Evolutionary conservation across 2,329 filamentous ascomycete species (phyloP).

Genomic region (Scedosporium minutisporum): DNA sequence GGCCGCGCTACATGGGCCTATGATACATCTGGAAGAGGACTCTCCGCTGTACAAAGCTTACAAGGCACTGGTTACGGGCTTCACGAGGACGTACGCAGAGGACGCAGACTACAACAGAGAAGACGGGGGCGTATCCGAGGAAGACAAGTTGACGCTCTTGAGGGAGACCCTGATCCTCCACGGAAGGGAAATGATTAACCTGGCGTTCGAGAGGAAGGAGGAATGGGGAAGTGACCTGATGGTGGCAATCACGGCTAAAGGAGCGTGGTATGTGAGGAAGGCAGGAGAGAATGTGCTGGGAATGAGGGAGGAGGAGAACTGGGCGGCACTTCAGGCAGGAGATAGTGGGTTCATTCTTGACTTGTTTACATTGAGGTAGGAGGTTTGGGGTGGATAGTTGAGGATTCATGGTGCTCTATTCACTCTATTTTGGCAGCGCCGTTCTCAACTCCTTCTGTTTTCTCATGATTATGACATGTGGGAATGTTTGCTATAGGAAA

Average conservation of each 20-base stretch:
- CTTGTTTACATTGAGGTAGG: not conserved
- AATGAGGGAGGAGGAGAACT: conserved; percentile 10
- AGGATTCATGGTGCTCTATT: not conserved
- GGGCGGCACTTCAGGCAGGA: conserved; percentile 9
- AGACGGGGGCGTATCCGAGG: not conserved
- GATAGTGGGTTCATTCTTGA: conserved; percentile 1
- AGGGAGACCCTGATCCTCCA: conserved; percentile 11
- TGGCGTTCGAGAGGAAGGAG: conserved; percentile 10
- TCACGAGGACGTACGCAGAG: not conserved
- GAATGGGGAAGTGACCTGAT: conserved; percentile 1
- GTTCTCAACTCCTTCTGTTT: too few relatives aligned
- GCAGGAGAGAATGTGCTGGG: conserved; percentile 10
- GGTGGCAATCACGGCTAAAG: conserved; percentile 8
- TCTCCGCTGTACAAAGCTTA: not conserved
- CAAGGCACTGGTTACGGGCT: not conserved
- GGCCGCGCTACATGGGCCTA: conserved; percentile 7
- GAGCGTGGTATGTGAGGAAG: conserved; percentile 12
- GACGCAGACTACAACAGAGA: conserved; percentile 3
- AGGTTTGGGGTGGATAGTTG: not conserved
- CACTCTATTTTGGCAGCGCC: too few relatives aligned
- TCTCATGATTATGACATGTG: too few relatives aligned
- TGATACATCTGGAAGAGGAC: not conserved
- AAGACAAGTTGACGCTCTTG: conserved; percentile 8
- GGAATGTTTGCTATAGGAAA: too few relatives aligned
- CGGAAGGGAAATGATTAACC: conserved; percentile 12